A percentile compares a stretch with the other conserved stretches of the same genome.
These are phyloP conservation scores for Pichia cactophila DNA, from an alignment of 1,139 yeast species.

Conservation along the genomic window DNA sequence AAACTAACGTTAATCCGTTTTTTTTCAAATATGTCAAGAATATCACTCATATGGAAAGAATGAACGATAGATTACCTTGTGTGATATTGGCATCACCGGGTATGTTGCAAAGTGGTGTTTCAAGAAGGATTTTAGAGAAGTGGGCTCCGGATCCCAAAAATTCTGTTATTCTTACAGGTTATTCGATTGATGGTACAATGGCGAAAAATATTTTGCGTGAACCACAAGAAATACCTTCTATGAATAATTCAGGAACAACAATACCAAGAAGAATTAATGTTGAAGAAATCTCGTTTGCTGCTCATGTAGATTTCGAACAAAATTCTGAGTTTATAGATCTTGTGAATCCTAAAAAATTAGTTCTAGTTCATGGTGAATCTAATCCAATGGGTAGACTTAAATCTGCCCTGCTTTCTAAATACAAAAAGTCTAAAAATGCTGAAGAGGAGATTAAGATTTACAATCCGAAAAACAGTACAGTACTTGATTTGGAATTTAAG, in stretches of 20 bases:
- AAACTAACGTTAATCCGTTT: slow-evolving; percentile 76
- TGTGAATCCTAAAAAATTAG: slow-evolving; percentile 75
- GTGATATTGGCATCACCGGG: slow-evolving; percentile 97
- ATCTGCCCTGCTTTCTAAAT: slow-evolving; percentile 84
- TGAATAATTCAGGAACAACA: slow-evolving; percentile 66
- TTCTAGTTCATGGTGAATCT: slow-evolving; percentile 95
- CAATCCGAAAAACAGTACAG: slow-evolving; percentile 89
- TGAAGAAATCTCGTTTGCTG: slow-evolving; percentile 97
- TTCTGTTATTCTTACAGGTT: slow-evolving; percentile 84
- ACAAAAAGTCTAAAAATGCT: slow-evolving; percentile 73
- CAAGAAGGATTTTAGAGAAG: slow-evolving; percentile 80
- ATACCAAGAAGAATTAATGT: slow-evolving; percentile 82
- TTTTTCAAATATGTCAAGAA: slow-evolving; percentile 81
- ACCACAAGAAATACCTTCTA: slow-evolving; percentile 81
- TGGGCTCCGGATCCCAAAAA: slow-evolving; percentile 98
- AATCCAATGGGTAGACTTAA: slow-evolving; percentile 97
- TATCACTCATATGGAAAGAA: slow-evolving; percentile 68
- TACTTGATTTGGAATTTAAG: slow-evolving; percentile 65
- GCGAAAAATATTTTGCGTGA: slow-evolving; percentile 85
- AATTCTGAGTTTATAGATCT: slow-evolving; percentile 85
- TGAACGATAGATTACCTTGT: slow-evolving; percentile 92
- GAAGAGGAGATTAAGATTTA: slow-evolving; percentile 87
- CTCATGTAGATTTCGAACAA: slow-evolving; percentile 95
- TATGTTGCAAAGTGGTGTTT: slow-evolving; percentile 93
- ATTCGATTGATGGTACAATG: slow-evolving; percentile 97